A percentile compares a stretch with the other conserved stretches of the same genome.
These are phyloP conservation scores for Fraxinus nigra DNA, from an alignment of 305 asterid genomes.

Conservation along the genomic window DNA sequence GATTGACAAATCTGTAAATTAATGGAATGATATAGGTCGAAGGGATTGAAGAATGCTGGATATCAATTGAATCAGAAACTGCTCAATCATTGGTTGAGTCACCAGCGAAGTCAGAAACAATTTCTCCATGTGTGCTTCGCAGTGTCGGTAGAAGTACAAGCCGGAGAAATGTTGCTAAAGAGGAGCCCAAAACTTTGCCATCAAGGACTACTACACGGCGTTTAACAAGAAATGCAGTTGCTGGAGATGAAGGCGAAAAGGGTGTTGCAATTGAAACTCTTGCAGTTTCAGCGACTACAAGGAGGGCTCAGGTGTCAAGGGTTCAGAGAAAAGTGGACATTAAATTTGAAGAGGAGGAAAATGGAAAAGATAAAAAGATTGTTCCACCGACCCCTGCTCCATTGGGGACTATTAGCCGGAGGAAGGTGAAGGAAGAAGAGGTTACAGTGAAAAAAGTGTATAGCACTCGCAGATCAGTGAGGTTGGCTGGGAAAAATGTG, in stretches of 20 bases:
- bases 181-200: conserved; percentile 33
- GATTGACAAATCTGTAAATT: neutral
- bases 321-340: conserved; percentile 46
- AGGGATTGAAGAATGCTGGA: conserved; percentile 52
- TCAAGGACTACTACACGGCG: conserved; percentile 35
- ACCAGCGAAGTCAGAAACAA: conserved; percentile 39
- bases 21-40: conserved; percentile 52
- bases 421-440: conserved; percentile 37
- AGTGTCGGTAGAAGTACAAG: conserved; percentile 51
- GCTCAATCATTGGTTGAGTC: conserved; percentile 49
- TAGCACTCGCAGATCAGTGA: conserved; percentile 58
- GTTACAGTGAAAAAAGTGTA: conserved; percentile 30
- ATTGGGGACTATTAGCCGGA: conserved; percentile 31
- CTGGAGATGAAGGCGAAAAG: conserved; percentile 21
- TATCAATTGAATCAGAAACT: conserved; percentile 32
- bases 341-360: conserved; percentile 32
- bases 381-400: conserved; percentile 44
- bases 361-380: conserved; percentile 27
- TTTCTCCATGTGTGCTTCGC: conserved; percentile 49
- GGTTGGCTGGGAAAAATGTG: conserved; percentile 50
- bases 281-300: conserved; percentile 27
- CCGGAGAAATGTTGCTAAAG: conserved; percentile 28
- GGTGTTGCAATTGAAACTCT: conserved; percentile 32
- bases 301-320: conserved; percentile 33
- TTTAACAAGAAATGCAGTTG: conserved; percentile 35